A percentile compares a stretch with the other conserved stretches of the same genome.
Evolutionary conservation across 208 protist species (phyloP).

Genomic region (Trypanosoma platydactyli): DNA sequence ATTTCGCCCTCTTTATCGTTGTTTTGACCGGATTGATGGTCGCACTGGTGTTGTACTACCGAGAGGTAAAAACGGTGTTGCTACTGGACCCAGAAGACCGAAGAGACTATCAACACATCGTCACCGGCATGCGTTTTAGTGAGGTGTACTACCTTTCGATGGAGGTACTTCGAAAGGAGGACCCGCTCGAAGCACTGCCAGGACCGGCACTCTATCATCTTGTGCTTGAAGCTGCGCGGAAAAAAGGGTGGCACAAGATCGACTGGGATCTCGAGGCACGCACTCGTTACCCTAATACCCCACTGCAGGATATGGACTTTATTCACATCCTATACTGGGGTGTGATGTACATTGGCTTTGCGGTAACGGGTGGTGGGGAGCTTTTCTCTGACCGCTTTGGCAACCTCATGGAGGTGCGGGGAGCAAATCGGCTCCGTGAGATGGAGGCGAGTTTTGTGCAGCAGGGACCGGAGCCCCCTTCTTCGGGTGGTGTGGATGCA

Average conservation of each 20-base stretch:
- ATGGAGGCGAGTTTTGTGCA: conserved; percentile 26
- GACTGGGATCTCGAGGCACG: conserved; percentile 68
- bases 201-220: conserved; percentile 52
- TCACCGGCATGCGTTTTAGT: conserved; percentile 67
- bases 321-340: conserved; percentile 67
- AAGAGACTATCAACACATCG: conserved; percentile 66
- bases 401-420: conserved; percentile 29
- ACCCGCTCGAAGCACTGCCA: conserved; percentile 71
- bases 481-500: conserved; percentile 13
- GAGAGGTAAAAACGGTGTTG: conserved; percentile 52
- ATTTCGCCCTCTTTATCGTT: conserved; percentile 27
- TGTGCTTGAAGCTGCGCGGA: conserved; percentile 50
- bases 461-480: background rate
- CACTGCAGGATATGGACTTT: conserved; percentile 50
- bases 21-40: conserved; percentile 15
- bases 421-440: conserved; percentile 5
- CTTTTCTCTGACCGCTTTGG: conserved; percentile 51
- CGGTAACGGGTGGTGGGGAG: conserved; percentile 38
- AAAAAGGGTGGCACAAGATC: conserved; percentile 50
- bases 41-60: conserved; percentile 43
- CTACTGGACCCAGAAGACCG: conserved; percentile 56
- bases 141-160: conserved; percentile 53
- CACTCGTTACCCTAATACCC: conserved; percentile 39
- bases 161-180: conserved; percentile 53
- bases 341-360: conserved; percentile 47